Percentiles rank a stretch among this genome's conserved stretches.
Evolutionary conservation across 345 rosid species (phyloP).

Genomic region (Nephelium lappaceum): DNA sequence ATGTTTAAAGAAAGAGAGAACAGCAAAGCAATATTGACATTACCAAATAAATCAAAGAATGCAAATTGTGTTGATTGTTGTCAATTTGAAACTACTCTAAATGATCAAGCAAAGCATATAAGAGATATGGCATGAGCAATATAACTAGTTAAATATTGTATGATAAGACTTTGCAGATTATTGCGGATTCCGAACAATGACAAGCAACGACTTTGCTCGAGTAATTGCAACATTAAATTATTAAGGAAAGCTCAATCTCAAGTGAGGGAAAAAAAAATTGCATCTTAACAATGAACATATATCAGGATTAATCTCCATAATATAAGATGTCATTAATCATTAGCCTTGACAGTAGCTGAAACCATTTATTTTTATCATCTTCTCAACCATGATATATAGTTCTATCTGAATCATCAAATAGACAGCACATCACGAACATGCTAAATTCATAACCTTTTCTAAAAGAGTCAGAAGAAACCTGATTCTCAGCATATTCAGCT

Average conservation of each 20-base stretch:
- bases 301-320: too few species aligned
- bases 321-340: too few species aligned
- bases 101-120: neutral
- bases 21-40: neutral
- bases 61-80: neutral
- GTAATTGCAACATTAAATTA: constrained; percentile 53
- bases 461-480: constrained; percentile 26
- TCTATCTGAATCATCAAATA: neutral
- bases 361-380: too few species aligned
- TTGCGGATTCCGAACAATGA: constrained; percentile 61
- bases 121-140: neutral
- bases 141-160: neutral
- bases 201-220: constrained; percentile 53
- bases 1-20: neutral
- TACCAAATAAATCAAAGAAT: neutral
- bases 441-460: neutral
- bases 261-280: too few species aligned
- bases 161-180: constrained; percentile 48
- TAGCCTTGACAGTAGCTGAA: too few species aligned
- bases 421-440: neutral
- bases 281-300: too few species aligned
- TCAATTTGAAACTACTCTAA: too few species aligned
- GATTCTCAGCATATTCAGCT: constrained; percentile 21
- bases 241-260: too few species aligned
- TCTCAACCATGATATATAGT: too few species aligned